phyloP scores from a whole-genome alignment of 371 early-diverging fungal genomes.

The Cladochytrium tenue region DNA sequence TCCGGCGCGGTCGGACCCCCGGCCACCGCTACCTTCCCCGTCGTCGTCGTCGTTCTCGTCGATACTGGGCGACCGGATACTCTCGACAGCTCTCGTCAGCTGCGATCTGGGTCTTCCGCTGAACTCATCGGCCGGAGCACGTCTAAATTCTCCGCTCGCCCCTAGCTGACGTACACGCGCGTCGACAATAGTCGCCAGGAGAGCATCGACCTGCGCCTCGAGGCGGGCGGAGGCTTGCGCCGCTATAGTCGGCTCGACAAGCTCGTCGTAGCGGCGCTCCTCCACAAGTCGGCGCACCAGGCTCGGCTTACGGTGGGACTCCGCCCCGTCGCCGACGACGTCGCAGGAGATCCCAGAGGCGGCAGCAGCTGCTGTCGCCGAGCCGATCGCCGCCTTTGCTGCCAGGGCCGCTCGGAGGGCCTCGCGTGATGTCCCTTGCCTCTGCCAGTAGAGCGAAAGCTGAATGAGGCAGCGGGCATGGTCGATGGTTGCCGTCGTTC shows the following conservation, averaged over 20 bases:
- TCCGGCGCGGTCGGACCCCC: too few relatives aligned
- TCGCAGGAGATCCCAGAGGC: too few relatives aligned
- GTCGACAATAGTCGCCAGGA: slow-evolving; percentile 19
- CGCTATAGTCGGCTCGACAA: slow-evolving; percentile 3
- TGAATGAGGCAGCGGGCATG: slow-evolving; percentile 21
- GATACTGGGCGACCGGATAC: too few relatives aligned
- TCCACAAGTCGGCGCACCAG: slow-evolving; percentile 5
- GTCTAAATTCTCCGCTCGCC: slow-evolving; percentile 4
- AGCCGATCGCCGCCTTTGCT: slow-evolving; percentile 14
- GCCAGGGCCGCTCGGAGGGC: slow-evolving; percentile 18
- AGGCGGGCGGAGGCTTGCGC: slow-evolving; percentile 7
- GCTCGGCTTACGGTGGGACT: background rate
- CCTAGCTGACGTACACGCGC: slow-evolving; percentile 13
- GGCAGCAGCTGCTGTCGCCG: background rate
- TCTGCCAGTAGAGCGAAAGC: slow-evolving; percentile 25
- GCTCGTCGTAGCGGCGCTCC: slow-evolving; percentile 10
- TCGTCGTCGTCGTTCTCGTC: background rate
- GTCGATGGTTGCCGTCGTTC: slow-evolving; percentile 7
- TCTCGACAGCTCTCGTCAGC: too few relatives aligned
- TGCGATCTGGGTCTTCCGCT: too few relatives aligned
- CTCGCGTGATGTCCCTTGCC: slow-evolving; percentile 17
- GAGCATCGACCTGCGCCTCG: slow-evolving; percentile 21
- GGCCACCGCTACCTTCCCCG: background rate
- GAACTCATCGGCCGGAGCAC: background rate
- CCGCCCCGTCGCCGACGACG: background rate